Conservation (phyloP, 768 basidiomycete species). For the Tephrocybe sp. region DNA sequence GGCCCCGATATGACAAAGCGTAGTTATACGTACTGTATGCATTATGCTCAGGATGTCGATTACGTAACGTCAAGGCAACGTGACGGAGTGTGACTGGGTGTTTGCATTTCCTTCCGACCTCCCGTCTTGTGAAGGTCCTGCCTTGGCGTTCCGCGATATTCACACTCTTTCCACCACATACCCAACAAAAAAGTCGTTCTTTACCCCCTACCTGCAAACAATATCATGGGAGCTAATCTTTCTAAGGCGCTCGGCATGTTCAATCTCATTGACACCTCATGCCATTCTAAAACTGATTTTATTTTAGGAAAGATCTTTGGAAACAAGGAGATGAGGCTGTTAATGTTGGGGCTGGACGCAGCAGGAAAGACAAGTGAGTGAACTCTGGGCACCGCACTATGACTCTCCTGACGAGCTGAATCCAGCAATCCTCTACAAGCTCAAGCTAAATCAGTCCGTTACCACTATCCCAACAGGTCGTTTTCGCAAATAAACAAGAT, state of each 20-base stretch:
- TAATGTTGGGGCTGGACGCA: slow-evolving; percentile 97
- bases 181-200: slow-evolving; percentile 52
- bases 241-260: slow-evolving; percentile 76
- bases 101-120: slow-evolving; percentile 15
- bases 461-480: slow-evolving; percentile 98
- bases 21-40: too few species aligned
- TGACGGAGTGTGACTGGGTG: slow-evolving; percentile 12
- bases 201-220: slow-evolving; percentile 43
- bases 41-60: neutral
- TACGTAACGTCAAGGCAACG: slow-evolving; percentile 6
- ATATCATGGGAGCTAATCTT: slow-evolving; percentile 78
- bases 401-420: slow-evolving; percentile 7
- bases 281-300: slow-evolving; percentile 8
- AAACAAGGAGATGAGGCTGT: slow-evolving; percentile 97
- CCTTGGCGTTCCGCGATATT: slow-evolving; percentile 12
- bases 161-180: slow-evolving; percentile 24
- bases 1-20: too few species aligned
- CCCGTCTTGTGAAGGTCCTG: slow-evolving; percentile 8
- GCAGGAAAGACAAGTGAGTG: slow-evolving; percentile 95
- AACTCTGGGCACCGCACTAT: neutral
- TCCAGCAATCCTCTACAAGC: slow-evolving; percentile 95
- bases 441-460: slow-evolving; percentile 97
- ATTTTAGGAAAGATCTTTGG: slow-evolving; percentile 85
- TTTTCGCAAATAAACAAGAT: slow-evolving; percentile 99
- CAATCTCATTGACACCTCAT: slow-evolving; percentile 6